A percentile compares a stretch with the other conserved stretches of the same genome.
Evolutionary conservation across 2,329 filamentous ascomycete species (phyloP).

Genomic region (Penicillium sp.): DNA sequence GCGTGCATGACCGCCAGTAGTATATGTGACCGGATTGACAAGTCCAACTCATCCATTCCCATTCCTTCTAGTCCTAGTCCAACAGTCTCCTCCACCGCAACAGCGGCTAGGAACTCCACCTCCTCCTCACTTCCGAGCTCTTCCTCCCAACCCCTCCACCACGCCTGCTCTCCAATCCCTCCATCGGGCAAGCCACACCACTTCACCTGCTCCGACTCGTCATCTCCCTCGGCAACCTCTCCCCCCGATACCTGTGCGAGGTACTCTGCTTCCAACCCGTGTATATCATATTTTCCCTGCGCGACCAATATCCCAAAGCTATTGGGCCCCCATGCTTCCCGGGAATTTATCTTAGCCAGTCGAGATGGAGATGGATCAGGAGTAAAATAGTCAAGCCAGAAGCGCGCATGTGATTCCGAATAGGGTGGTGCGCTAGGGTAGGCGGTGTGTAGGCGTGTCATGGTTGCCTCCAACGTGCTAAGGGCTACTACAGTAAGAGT

Average conservation of each 20-base stretch:
- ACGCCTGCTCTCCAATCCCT: slow-evolving; percentile 21
- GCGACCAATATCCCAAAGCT: slow-evolving; percentile 14
- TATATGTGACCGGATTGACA: slow-evolving; percentile 19
- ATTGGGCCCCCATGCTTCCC: slow-evolving; percentile 10
- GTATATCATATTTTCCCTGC: slow-evolving; percentile 17
- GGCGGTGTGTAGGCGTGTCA: slow-evolving; percentile 10
- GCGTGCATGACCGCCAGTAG: slow-evolving; percentile 20
- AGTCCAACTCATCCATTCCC: slow-evolving; percentile 17
- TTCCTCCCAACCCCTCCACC: slow-evolving; percentile 22
- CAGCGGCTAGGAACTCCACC: slow-evolving; percentile 20
- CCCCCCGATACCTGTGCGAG: slow-evolving; percentile 8
- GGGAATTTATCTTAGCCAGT: too few relatives aligned
- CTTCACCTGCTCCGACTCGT: too few relatives aligned
- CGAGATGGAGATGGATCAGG: too few relatives aligned
- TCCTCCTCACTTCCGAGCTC: slow-evolving; percentile 23
- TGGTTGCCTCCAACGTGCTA: slow-evolving; percentile 18
- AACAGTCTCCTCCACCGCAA: slow-evolving; percentile 21
- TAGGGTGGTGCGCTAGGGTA: slow-evolving; percentile 14
- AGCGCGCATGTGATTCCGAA: slow-evolving; percentile 21
- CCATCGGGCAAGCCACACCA: slow-evolving; percentile 24
- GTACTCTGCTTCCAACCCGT: slow-evolving; percentile 15
- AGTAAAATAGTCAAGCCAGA: too few relatives aligned
- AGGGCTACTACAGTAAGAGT: slow-evolving; percentile 20
- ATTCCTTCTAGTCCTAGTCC: slow-evolving; percentile 13
- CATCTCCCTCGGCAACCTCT: too few relatives aligned